Evolutionary conservation across 306 rosid species (phyloP), one percentile per base, ranked within the genome.

Genomic region (Pueraria montana): DNA sequence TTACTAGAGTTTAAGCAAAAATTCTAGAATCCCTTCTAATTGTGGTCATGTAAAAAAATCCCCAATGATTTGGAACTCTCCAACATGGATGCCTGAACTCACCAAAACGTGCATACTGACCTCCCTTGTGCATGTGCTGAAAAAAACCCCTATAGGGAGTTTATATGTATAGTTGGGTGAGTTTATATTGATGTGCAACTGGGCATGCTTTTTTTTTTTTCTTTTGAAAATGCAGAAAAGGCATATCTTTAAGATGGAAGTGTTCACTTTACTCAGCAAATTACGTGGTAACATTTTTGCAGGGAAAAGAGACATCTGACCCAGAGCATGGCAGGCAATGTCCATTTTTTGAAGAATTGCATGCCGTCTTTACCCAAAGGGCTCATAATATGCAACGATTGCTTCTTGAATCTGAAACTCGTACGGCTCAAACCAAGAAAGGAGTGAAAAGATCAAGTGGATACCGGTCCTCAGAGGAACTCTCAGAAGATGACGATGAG

Each of bases 301-400:
- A 94, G 98, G 98, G 97, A 72, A 90, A 91, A 87, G 98, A 92
- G 87, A 92, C 97, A 58, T 90, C 96, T 61, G 96, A 89, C 84
- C 91, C 94, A 5, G 97, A 90, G 82, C 89, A 78, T 69, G 90
- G 94, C 30, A 86, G 75, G 87, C 91, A 89, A 38, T 94, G 97
- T 50, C 97, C 96, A 4, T 94, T 91, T 70, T 94, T 92, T 83
- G 97, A 92, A n/a, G 97, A 94, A 84, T 84, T 92, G 83, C 93
- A 86, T 73, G 96, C 92, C 8, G 86, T 94, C 48, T 94, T 92
- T 85, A 56, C 91, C 23, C 88, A 90, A 83, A 92, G 98, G 83
- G 94, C 84, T 23, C 93, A 80, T 63, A 89, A 79, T 82, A 90
- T 91, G 97, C 96, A 87, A 62, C 87, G 89, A 30, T 77, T 88